Conservation (phyloP, 768 basidiomycete species). For the Tephrocybe sp. region DNA sequence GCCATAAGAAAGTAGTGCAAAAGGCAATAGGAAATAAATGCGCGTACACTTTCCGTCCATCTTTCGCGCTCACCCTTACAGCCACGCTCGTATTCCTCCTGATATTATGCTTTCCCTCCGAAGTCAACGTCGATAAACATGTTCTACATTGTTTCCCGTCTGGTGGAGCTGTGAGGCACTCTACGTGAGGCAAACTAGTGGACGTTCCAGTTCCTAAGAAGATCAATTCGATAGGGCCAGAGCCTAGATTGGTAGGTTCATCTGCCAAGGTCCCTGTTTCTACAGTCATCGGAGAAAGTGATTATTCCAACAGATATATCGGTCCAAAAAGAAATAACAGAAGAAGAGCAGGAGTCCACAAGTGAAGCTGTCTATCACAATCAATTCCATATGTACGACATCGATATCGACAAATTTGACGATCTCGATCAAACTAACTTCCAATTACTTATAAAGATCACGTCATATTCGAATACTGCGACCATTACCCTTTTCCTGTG, state of each 20-base stretch:
- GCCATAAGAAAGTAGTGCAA: conserved; percentile 11
- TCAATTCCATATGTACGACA: background rate
- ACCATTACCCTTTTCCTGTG: too few species aligned
- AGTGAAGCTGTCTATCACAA: background rate
- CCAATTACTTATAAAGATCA: too few species aligned
- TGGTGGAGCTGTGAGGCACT: conserved; percentile 73
- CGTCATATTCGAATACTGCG: too few species aligned
- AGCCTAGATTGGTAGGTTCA: conserved; percentile 2
- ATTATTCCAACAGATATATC: background rate
- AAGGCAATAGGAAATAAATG: conserved; percentile 7
- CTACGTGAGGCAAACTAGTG: conserved; percentile 62
- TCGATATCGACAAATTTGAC: too few species aligned
- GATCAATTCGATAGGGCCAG: conserved; percentile 50
- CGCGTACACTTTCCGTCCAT: conserved; percentile 50
- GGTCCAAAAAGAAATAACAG: background rate
- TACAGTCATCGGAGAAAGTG: conserved; percentile 2
- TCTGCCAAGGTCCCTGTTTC: conserved; percentile 1
- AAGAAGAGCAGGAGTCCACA: background rate
- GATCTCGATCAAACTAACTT: too few species aligned
- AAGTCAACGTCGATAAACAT: conserved; percentile 62
- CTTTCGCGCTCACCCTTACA: conserved; percentile 43
- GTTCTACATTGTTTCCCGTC: conserved; percentile 50
- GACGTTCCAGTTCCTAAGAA: conserved; percentile 87
- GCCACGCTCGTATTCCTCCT: conserved; percentile 81
- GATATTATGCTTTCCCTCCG: conserved; percentile 79